phyloP scores from a whole-genome alignment of 805 yeast genomes.

The Saccharomyces eubayanus region DNA sequence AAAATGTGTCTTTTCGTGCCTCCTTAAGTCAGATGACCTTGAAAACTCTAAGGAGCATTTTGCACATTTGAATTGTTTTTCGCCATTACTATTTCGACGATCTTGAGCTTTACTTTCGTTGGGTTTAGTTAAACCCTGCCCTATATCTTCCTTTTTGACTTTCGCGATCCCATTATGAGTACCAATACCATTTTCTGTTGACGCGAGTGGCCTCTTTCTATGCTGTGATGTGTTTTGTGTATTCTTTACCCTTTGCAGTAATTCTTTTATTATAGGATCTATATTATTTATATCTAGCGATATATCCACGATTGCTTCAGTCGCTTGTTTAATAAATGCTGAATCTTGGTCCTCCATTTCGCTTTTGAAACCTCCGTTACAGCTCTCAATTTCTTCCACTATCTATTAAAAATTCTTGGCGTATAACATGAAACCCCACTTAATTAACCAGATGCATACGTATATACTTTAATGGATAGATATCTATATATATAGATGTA shows the following conservation, averaged over 20 bases:
- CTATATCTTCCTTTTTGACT: background rate
- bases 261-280: slow-evolving; percentile 20
- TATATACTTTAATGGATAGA: background rate
- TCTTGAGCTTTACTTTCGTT: background rate
- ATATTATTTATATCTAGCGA: slow-evolving; percentile 9
- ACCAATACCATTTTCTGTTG: background rate
- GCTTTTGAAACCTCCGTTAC: background rate
- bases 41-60: slow-evolving; percentile 55
- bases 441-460: background rate
- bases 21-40: slow-evolving; percentile 58
- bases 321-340: slow-evolving; percentile 19
- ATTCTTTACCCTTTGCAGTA: slow-evolving; percentile 11
- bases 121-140: background rate
- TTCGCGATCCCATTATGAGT: background rate
- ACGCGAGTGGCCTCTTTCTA: background rate
- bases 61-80: slow-evolving; percentile 44
- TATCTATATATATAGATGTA: background rate
- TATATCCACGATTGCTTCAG: slow-evolving; percentile 20
- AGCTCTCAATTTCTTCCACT: background rate
- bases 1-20: slow-evolving; percentile 69
- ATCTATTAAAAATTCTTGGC: background rate
- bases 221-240: background rate
- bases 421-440: background rate
- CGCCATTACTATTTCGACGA: slow-evolving; percentile 3
- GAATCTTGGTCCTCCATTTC: slow-evolving; percentile 14